Evolutionary conservation across 441 rosid genomes (phyloP), one percentile per base, ranked within the genome.

Genomic region (Aleurites moluccanus): DNA sequence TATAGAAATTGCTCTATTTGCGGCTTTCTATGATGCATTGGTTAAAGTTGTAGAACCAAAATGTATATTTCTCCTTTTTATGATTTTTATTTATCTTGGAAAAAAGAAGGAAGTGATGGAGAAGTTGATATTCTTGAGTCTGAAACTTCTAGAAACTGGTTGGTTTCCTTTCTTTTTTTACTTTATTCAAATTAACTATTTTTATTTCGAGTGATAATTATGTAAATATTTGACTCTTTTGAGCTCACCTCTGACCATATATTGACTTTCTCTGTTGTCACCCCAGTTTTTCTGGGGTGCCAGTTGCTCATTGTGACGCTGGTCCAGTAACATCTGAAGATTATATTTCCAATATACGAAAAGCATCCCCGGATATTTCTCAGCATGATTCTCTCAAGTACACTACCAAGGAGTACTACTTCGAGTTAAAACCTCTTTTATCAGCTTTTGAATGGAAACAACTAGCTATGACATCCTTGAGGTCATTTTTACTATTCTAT

Each of bases 291-390:
- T 84, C 85, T 68, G 86, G 84, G 85, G 75, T 82, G 50, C 85
- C 88, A 21, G 88, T 96, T 70, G 95, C 98, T 13, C 81, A 93
- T 79, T 92, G 98, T 79, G 99, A 96, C 84, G 95, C 91, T 14
- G 94, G 89, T 62, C 91, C 91, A 53, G 87, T 77, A 71, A 68
- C 87, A 49, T 76, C 90, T 38, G 91, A 88, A 67, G 89, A 89
- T 72, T 82, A 83, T 77, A 74, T 89, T 79, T 74, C 91, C n/a
- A 80, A 78, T 76, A 74, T 84, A 53, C 83, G 76, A 28, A 89
- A 83, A 76, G 80, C 67, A 53, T 79, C 92, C 18, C 81, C 76
- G 59, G 73, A 78, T 71, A 76, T 81, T 16, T 80, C 86, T 82
- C 87, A 79, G 80, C 75, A 75, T 59, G 80, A 89, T 60, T 73